phyloP scores from a whole-genome alignment of 2,329 filamentous ascomycete genomes.

The Nigrospora sphaerica region DNA sequence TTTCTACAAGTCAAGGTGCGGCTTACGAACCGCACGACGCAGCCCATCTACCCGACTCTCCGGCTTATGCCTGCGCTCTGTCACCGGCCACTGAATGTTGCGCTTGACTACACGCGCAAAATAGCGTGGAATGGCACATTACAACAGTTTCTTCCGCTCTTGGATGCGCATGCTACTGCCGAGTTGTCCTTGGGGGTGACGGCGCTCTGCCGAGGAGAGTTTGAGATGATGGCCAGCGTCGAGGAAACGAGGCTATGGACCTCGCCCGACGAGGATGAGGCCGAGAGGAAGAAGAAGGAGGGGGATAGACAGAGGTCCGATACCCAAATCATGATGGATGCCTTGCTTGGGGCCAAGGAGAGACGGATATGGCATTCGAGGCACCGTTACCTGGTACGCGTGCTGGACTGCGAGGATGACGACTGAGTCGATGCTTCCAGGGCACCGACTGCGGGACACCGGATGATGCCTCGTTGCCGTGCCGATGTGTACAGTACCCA shows the following conservation, averaged over 20 bases:
- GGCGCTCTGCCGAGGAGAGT: constrained; percentile 71
- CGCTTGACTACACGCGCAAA: constrained; percentile 75
- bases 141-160: constrained; percentile 62
- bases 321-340: constrained; percentile 51
- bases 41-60: constrained; percentile 64
- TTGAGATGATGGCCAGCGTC: constrained; percentile 72
- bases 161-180: constrained; percentile 51
- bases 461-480: too few species aligned
- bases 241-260: constrained; percentile 65
- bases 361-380: constrained; percentile 59
- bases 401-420: constrained; percentile 32
- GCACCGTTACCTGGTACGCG: constrained; percentile 47
- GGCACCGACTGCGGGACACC: too few species aligned
- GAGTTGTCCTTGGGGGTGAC: constrained; percentile 64
- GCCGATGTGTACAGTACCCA: too few species aligned
- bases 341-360: constrained; percentile 50
- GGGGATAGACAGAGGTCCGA: constrained; percentile 31
- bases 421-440: background rate
- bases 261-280: constrained; percentile 14
- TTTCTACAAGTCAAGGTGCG: constrained; percentile 66
- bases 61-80: constrained; percentile 71
- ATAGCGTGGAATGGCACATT: constrained; percentile 80
- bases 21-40: constrained; percentile 65
- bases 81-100: constrained; percentile 62
- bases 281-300: constrained; percentile 18